phyloP scores from a whole-genome alignment of 345 rosid genomes.

The Syzygium grande region DNA sequence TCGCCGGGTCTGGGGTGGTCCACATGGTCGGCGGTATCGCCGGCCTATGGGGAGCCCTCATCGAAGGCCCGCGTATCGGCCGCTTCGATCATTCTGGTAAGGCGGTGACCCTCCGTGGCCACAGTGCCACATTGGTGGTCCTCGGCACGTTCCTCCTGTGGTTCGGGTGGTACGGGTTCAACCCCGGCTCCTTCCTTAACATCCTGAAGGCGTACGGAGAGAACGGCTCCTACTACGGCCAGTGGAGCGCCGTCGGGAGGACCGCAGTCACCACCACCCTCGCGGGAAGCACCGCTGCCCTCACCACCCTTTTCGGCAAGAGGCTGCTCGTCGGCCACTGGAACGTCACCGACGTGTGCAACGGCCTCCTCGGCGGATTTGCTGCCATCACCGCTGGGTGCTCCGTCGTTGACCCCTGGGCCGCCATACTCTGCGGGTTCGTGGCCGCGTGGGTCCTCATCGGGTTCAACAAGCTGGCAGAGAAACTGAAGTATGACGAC shows the following conservation, averaged over 20 bases:
- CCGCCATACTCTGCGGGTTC: constrained; percentile 47
- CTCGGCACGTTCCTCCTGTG: constrained; percentile 50
- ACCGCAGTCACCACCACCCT: constrained; percentile 56
- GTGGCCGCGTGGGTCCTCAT: constrained; percentile 22
- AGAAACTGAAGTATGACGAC: constrained; percentile 20
- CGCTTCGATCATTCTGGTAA: constrained; percentile 26
- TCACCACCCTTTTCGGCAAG: constrained; percentile 52
- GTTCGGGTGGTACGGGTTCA: constrained; percentile 62
- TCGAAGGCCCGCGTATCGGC: constrained; percentile 58
- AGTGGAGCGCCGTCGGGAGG: constrained; percentile 56
- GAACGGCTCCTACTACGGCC: constrained; percentile 28
- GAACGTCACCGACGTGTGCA: constrained; percentile 56
- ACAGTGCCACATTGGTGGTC: constrained; percentile 46
- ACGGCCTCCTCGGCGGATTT: constrained; percentile 53
- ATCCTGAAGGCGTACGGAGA: constrained; percentile 26
- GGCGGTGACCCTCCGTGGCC: constrained; percentile 36
- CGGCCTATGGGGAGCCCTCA: constrained; percentile 50
- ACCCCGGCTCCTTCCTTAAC: constrained; percentile 38
- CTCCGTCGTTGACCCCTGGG: constrained; percentile 12
- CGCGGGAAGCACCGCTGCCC: constrained; percentile 45
- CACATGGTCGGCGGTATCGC: constrained; percentile 59
- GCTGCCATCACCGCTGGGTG: constrained; percentile 24
- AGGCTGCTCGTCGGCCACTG: constrained; percentile 39
- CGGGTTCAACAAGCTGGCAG: constrained; percentile 26
- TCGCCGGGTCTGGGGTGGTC: constrained; percentile 56